These are phyloP conservation scores for Paracoccidioides brasiliensis DNA, from an alignment of 2,329 filamentous ascomycete genomes.

Conservation along the genomic window DNA sequence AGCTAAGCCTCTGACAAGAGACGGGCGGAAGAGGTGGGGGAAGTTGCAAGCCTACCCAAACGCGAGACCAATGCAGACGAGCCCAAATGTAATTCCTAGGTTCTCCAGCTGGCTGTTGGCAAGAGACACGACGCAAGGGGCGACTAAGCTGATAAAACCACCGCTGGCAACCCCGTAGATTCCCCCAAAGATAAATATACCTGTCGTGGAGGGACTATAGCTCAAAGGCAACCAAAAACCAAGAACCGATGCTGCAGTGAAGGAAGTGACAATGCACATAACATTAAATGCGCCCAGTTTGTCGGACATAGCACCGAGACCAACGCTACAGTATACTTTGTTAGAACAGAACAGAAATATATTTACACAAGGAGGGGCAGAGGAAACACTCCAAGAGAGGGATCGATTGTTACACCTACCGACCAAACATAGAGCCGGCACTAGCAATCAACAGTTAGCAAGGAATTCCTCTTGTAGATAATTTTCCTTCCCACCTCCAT, in stretches of 20 bases:
- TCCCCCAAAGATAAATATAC: constrained; percentile 3
- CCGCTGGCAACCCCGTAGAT: constrained; percentile 6
- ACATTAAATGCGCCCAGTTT: constrained; percentile 5
- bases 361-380: not conserved
- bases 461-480: not conserved
- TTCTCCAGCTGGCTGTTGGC: constrained; percentile 5
- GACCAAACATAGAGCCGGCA: constrained; percentile 1
- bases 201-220: not conserved
- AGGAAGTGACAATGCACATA: constrained; percentile 2
- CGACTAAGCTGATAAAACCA: constrained; percentile 5
- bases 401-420: not conserved
- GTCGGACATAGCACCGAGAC: constrained; percentile 3
- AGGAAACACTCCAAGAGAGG: not conserved
- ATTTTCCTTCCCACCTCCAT: not conserved
- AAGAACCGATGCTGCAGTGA: constrained; percentile 4
- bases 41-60: not conserved
- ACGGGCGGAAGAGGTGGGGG: too few species aligned
- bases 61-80: not conserved
- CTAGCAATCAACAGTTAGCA: not conserved
- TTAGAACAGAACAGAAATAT: not conserved
- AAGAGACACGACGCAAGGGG: constrained; percentile 5
- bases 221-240: constrained; percentile 7
- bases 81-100: not conserved
- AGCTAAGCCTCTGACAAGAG: not conserved
- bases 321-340: not conserved